A percentile compares a stretch with the other conserved stretches of the same genome.
Evolutionary conservation across 805 yeast genomes (phyloP).

Genomic region (Candida incommunis): DNA sequence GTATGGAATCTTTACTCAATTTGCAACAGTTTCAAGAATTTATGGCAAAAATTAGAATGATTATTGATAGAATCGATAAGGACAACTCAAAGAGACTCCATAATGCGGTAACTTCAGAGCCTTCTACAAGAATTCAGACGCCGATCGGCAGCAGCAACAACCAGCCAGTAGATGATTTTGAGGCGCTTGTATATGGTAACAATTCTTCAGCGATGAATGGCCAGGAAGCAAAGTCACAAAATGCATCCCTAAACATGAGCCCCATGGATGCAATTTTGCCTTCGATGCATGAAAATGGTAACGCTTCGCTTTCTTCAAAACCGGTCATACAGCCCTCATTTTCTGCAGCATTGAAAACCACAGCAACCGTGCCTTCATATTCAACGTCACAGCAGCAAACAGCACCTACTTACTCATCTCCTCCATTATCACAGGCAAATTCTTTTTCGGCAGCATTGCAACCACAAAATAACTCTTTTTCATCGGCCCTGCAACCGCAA

Average conservation of each 20-base stretch:
- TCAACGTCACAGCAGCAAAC: not conserved
- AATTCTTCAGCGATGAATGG: too few relatives aligned
- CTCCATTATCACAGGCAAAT: too few relatives aligned
- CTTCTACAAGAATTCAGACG: not conserved
- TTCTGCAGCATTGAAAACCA: too few relatives aligned
- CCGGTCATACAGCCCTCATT: too few relatives aligned
- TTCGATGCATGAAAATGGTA: too few relatives aligned
- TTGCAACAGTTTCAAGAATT: conserved; percentile 28
- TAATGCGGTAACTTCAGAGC: not conserved
- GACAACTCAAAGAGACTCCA: conserved; percentile 23
- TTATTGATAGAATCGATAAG: conserved; percentile 31
- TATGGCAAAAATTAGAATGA: conserved; percentile 25
- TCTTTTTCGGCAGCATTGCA: conserved; percentile 1
- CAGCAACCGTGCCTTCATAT: too few relatives aligned
- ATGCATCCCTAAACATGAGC: not conserved
- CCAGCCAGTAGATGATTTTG: conserved; percentile 5
- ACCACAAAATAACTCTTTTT: conserved; percentile 1
- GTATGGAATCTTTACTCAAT: conserved; percentile 32
- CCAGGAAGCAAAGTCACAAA: too few relatives aligned
- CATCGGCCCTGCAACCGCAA: conserved; percentile 1
- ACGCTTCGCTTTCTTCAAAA: too few relatives aligned
- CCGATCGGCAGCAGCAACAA: not conserved
- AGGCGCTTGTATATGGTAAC: conserved; percentile 8
- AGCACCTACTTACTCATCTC: too few relatives aligned
- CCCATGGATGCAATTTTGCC: not conserved